Evolutionary conservation across 331 rosid species (phyloP), one percentile per base, ranked within the genome.

Genomic region (Malus hybrid): DNA sequence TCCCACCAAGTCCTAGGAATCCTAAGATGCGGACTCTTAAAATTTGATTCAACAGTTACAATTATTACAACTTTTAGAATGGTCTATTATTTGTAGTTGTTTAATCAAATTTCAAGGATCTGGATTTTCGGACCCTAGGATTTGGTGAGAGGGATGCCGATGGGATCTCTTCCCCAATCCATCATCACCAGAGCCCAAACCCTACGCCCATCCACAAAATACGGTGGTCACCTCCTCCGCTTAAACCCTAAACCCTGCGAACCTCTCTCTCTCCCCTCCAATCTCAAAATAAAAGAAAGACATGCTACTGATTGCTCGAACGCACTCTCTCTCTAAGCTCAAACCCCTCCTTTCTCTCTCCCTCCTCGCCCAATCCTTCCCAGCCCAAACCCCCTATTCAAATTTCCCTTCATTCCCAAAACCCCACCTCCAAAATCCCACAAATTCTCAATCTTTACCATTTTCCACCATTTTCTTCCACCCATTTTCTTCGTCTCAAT

Each of bases 291-390:
- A 6, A 33, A 15, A 42, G 48, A 42, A 4, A 64, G 70, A 66
- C 8, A 15, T 34, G 65, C 42, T 55, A 16, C 5, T 70, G 10
- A 44, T 44, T 20, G 68, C 86, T 79, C 84, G 86, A 79, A 63
- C 34, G 26, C 72, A 76, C 28, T 76, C 73, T 39, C 76, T 82
- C 39, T 26, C 72, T 33, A 86, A 76, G 42, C 79, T 84, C 33
- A 86, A 79, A 29, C 46, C 82, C 26, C n/a, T 81, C 53, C 30
- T 75, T 19, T 78, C 81, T 32, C 24, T 78, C 30, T 72, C 82
- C 1, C 57, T 58, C 26, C 18, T 36, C 8, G 19, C 75, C 39
- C 83, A 71, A 33, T 75, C 72, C 10, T 19, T 36, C 28, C 29
- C 39, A 13, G 8, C 58, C 12, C 22, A 70, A 29, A 42, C 46